These are phyloP conservation scores for Candida sp. DNA, from an alignment of 1,139 yeast genomes.

Conservation along the genomic window DNA sequence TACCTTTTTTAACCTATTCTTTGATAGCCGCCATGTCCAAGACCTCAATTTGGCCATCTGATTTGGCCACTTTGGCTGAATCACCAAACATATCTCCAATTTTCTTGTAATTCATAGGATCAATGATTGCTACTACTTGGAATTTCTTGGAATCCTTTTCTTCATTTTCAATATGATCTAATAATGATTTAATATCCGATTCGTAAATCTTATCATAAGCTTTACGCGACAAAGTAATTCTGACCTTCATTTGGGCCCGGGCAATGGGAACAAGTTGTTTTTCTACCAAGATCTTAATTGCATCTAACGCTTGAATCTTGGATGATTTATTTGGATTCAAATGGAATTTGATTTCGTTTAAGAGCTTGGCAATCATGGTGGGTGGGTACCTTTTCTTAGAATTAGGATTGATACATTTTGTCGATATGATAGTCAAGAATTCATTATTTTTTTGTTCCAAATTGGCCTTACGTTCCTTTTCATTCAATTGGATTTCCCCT, in stretches of 20 bases:
- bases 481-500: conserved; percentile 94
- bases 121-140: conserved; percentile 73
- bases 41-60: conserved; percentile 75
- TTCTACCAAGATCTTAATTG: conserved; percentile 72
- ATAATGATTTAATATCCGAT: conserved; percentile 47
- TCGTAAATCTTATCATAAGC: conserved; percentile 45
- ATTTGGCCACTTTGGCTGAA: conserved; percentile 43
- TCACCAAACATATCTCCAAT: conserved; percentile 49
- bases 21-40: conserved; percentile 86
- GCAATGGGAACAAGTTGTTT: conserved; percentile 89
- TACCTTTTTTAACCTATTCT: conserved; percentile 26
- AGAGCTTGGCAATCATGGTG: conserved; percentile 86
- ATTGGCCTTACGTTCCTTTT: conserved; percentile 83
- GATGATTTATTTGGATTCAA: conserved; percentile 77
- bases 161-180: conserved; percentile 56
- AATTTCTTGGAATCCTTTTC: conserved; percentile 42
- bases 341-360: conserved; percentile 78
- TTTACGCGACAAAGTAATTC: conserved; percentile 49
- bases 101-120: conserved; percentile 77
- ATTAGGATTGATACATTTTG: conserved; percentile 88
- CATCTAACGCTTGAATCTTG: conserved; percentile 88
- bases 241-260: conserved; percentile 90
- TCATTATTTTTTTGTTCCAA: conserved; percentile 77
- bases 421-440: conserved; percentile 76
- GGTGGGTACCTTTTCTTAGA: conserved; percentile 93